These are phyloP conservation scores for Hirsutella minnesotensis DNA, from an alignment of 2,329 filamentous ascomycete species.

Conservation along the genomic window DNA sequence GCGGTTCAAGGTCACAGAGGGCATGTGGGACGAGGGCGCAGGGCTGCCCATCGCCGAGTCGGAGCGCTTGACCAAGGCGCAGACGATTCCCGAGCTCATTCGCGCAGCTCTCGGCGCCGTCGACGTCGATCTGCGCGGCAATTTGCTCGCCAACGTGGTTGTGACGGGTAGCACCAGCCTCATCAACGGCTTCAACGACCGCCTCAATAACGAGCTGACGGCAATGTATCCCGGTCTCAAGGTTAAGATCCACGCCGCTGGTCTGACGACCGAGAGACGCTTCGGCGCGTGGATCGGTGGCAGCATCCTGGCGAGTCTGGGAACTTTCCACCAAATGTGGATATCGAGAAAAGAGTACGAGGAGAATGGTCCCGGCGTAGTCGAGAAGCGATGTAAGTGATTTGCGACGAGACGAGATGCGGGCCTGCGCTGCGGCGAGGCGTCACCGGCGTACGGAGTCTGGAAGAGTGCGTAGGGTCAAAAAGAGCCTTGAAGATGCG, in stretches of 20 bases:
- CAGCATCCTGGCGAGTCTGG: conserved; percentile 87
- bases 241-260: conserved; percentile 80
- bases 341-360: conserved; percentile 96
- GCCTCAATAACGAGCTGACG: conserved; percentile 74
- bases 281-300: conserved; percentile 96
- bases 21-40: conserved; percentile 78
- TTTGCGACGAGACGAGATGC: conserved; percentile 1
- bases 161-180: conserved; percentile 82
- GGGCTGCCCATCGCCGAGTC: conserved; percentile 41
- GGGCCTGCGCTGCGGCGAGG: conserved; percentile 4
- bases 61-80: conserved; percentile 49
- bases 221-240: conserved; percentile 72
- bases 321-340: conserved; percentile 99
- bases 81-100: conserved; percentile 77
- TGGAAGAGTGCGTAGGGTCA: conserved; percentile 4
- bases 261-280: conserved; percentile 75
- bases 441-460: conserved; percentile 21
- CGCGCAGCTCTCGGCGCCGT: conserved; percentile 65
- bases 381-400: conserved; percentile 94
- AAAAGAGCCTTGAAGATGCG: neutral
- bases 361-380: conserved; percentile 79
- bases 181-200: conserved; percentile 84
- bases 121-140: conserved; percentile 78
- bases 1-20: conserved; percentile 76
- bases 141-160: conserved; percentile 79